These are phyloP conservation scores for Zasmidium citrigriseum DNA, from an alignment of 2,329 filamentous ascomycete species.

Conservation along the genomic window DNA sequence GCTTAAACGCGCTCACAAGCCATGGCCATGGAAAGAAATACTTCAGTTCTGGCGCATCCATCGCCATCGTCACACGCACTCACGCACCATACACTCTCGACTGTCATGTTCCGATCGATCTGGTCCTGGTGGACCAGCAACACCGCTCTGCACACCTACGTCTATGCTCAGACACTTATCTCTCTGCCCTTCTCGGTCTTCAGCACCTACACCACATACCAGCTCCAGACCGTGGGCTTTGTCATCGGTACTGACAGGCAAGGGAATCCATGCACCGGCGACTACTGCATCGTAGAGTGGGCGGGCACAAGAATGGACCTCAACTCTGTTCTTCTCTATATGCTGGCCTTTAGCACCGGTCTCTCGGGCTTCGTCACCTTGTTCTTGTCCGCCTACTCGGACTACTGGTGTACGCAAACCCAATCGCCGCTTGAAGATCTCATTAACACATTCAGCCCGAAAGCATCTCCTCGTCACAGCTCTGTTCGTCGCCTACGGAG, in stretches of 20 bases:
- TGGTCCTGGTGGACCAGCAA: conserved; percentile 15
- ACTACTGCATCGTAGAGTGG: conserved; percentile 16
- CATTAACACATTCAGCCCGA: no score
- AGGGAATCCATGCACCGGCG: conserved; percentile 5
- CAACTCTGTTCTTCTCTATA: conserved; percentile 14
- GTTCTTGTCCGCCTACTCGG: conserved; percentile 15
- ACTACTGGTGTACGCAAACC: conserved; percentile 18
- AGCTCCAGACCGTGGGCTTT: conserved; percentile 11
- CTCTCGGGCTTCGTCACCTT: conserved; percentile 10
- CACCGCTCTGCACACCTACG: conserved; percentile 15
- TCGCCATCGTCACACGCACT: no score
- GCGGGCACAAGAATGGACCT: conserved; percentile 11
- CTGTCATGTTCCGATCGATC: no score
- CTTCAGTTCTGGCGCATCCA: no score
- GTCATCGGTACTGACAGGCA: conserved; percentile 7
- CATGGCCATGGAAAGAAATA: no score
- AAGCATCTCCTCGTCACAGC: conserved; percentile 12
- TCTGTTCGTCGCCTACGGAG: conserved; percentile 9
- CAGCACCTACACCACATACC: conserved; percentile 12
- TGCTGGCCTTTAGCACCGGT: conserved; percentile 12
- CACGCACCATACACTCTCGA: no score
- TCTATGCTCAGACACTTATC: conserved; percentile 11
- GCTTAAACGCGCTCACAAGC: no score
- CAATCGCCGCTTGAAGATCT: no score
- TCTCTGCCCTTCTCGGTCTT: conserved; percentile 16